These are phyloP conservation scores for Fusarium concolor DNA, from an alignment of 2,329 filamentous ascomycete genomes.

Conservation along the genomic window DNA sequence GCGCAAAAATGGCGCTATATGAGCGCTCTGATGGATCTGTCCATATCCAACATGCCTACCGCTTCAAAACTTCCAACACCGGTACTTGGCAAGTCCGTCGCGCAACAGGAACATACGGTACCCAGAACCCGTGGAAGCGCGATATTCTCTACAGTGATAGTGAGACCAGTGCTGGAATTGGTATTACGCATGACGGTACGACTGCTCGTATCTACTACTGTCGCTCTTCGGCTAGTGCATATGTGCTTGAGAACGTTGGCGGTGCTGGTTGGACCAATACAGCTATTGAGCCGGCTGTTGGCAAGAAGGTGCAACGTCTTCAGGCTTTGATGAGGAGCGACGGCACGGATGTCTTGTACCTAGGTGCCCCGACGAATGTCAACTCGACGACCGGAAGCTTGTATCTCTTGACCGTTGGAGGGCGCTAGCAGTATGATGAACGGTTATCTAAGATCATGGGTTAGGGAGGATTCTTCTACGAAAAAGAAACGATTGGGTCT, in stretches of 20 bases:
- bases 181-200: conserved; percentile 17
- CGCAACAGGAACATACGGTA: conserved; percentile 9
- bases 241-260: conserved; percentile 24
- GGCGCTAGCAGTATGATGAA: not conserved
- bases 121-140: conserved; percentile 7
- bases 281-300: conserved; percentile 6
- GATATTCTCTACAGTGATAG: conserved; percentile 11
- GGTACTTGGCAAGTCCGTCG: conserved; percentile 18
- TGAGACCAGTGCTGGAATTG: conserved; percentile 13
- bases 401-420: conserved; percentile 6
- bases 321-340: conserved; percentile 24
- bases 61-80: conserved; percentile 7
- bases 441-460: too few relatives aligned
- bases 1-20: conserved; percentile 18
- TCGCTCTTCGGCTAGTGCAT: conserved; percentile 8
- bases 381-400: conserved; percentile 29
- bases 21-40: not conserved
- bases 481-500: too few relatives aligned
- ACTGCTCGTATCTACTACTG: conserved; percentile 20
- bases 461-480: too few relatives aligned
- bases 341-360: conserved; percentile 25
- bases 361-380: conserved; percentile 19
- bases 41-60: conserved; percentile 17
- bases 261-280: conserved; percentile 21
- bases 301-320: conserved; percentile 22